Percentiles rank a stretch among this genome's conserved stretches.
Evolutionary conservation across 768 basidiomycete genomes (phyloP).

Genomic region (Xerocomus brunneocitrinus): DNA sequence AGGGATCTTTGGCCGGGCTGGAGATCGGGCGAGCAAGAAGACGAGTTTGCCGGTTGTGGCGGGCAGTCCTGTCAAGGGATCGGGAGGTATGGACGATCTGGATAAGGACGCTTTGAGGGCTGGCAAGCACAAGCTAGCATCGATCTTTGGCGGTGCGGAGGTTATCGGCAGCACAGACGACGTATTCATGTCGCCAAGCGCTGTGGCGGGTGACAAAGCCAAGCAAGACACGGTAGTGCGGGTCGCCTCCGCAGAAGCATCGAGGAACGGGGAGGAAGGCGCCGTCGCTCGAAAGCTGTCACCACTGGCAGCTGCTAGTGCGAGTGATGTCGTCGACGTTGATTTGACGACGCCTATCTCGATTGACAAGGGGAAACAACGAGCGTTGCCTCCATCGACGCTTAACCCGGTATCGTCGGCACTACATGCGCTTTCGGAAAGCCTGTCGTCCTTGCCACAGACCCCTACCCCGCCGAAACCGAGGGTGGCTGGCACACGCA

Average conservation of each 20-base stretch:
- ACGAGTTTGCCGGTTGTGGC: conserved; percentile 41
- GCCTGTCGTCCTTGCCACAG: conserved; percentile 47
- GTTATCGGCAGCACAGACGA: conserved; percentile 4
- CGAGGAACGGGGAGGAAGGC: neutral
- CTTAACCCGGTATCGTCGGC: conserved; percentile 36
- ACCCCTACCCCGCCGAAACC: conserved; percentile 31
- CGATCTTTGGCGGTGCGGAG: neutral
- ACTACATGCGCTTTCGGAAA: conserved; percentile 58
- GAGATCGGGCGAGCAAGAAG: conserved; percentile 38
- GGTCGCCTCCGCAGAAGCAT: conserved; percentile 8
- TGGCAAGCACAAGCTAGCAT: neutral
- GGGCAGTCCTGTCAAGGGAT: conserved; percentile 45
- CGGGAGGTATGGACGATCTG: conserved; percentile 1
- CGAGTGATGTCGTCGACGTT: conserved; percentile 4
- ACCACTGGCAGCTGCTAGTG: neutral
- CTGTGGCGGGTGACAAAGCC: neutral
- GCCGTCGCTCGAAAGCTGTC: conserved; percentile 14
- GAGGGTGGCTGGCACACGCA: conserved; percentile 44
- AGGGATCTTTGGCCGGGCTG: conserved; percentile 22
- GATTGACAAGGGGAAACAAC: conserved; percentile 23
- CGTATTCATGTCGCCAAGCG: conserved; percentile 5
- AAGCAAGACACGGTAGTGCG: conserved; percentile 5
- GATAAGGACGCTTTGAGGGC: neutral
- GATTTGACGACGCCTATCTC: conserved; percentile 14
- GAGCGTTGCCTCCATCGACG: conserved; percentile 10